Conservation (phyloP, 306 rosid genomes). For the Sicyos edulis region DNA sequence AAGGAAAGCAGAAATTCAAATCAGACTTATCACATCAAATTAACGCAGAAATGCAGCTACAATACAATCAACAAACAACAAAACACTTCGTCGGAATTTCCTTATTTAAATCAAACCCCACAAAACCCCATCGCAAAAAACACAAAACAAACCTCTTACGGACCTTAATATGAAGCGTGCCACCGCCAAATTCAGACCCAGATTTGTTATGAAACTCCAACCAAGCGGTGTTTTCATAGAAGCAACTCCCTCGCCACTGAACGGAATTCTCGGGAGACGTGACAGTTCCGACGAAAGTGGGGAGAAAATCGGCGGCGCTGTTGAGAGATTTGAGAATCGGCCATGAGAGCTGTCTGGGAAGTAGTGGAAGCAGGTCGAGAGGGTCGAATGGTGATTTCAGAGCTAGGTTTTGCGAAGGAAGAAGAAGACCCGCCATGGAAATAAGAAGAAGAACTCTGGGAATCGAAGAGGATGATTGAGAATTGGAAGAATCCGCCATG, state of each 20-base stretch:
- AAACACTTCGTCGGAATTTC: background rate
- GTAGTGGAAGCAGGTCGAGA: constrained; percentile 57
- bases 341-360: constrained; percentile 73
- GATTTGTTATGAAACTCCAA: constrained; percentile 65
- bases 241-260: constrained; percentile 81
- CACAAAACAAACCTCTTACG: no score
- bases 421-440: background rate
- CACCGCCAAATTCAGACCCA: constrained; percentile 68
- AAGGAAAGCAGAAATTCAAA: background rate
- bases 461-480: background rate
- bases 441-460: constrained; percentile 1
- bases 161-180: constrained; percentile 88
- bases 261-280: constrained; percentile 28
- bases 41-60: constrained; percentile 6
- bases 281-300: constrained; percentile 73
- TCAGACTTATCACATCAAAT: background rate
- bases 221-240: constrained; percentile 71
- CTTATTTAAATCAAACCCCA: no score
- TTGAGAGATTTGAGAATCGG: constrained; percentile 69
- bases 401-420: background rate
- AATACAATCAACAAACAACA: background rate
- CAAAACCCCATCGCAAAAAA: no score
- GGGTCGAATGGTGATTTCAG: constrained; percentile 50
- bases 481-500: background rate
- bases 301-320: constrained; percentile 71